Evolutionary conservation across 768 basidiomycete genomes (phyloP).

Genomic region (Phanerodontia chrysosporium): DNA sequence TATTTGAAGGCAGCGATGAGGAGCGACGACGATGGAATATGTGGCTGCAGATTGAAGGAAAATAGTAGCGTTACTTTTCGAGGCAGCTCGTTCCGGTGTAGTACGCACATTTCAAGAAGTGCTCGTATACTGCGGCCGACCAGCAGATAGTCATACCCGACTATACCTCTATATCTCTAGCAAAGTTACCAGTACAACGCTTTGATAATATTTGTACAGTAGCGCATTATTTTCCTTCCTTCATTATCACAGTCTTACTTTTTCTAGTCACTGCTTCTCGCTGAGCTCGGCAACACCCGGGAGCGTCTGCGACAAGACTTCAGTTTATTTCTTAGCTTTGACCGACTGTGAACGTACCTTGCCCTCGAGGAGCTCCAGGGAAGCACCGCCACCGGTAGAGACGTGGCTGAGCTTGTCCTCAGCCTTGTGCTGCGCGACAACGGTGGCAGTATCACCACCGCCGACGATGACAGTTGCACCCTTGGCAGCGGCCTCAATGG

Average conservation of each 20-base stretch:
- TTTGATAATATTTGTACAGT: slow-evolving; percentile 6
- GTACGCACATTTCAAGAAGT: neutral
- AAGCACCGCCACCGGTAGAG: slow-evolving; percentile 92
- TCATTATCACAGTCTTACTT: neutral
- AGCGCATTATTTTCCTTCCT: neutral
- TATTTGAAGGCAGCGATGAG: slow-evolving; percentile 72
- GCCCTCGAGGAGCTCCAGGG: slow-evolving; percentile 94
- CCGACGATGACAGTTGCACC: slow-evolving; percentile 94
- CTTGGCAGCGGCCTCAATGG: slow-evolving; percentile 78
- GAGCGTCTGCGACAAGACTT: slow-evolving; percentile 53
- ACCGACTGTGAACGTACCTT: slow-evolving; percentile 54
- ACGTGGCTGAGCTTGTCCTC: slow-evolving; percentile 95
- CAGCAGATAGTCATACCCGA: too few species aligned
- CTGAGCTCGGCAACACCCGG: slow-evolving; percentile 92
- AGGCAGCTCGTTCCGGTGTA: neutral
- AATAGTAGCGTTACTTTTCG: slow-evolving; percentile 28
- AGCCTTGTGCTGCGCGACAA: slow-evolving; percentile 79
- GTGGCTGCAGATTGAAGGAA: slow-evolving; percentile 82
- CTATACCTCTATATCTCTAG: slow-evolving; percentile 1
- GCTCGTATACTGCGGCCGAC: too few species aligned
- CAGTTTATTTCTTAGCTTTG: neutral
- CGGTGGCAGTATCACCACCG: slow-evolving; percentile 94
- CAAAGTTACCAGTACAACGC: slow-evolving; percentile 43
- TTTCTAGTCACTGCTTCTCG: slow-evolving; percentile 48
- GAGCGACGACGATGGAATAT: slow-evolving; percentile 71